A percentile compares a stretch with the other conserved stretches of the same genome.
Evolutionary conservation across 2,329 filamentous ascomycete genomes (phyloP).

Genomic region (Teratosphaeria nubilosa): DNA sequence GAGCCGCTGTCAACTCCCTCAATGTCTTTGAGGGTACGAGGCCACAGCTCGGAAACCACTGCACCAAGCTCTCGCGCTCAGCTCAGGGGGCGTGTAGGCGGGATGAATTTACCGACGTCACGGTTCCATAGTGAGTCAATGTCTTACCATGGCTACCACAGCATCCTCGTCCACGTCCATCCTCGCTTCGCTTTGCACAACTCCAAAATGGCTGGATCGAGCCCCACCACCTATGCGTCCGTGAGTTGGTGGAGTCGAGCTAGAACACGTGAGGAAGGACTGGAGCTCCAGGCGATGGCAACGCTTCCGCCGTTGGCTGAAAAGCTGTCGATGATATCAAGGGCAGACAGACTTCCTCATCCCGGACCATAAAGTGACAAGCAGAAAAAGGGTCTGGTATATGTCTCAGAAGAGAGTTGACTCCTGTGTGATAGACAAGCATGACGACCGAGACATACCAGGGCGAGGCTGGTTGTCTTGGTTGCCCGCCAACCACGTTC

Average conservation of each 20-base stretch:
- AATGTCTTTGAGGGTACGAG: not conserved
- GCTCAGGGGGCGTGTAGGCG: not conserved
- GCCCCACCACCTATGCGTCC: not conserved
- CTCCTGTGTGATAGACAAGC: not conserved
- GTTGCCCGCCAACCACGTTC: not conserved
- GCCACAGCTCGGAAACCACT: not conserved
- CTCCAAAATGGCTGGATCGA: not conserved
- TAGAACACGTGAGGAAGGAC: not conserved
- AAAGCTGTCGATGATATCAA: not conserved
- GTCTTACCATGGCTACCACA: not conserved
- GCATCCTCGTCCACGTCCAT: not conserved
- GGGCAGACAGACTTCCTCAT: not conserved
- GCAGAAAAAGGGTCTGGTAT: not conserved
- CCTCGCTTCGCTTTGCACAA: not conserved
- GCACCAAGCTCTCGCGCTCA: not conserved
- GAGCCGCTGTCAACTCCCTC: not conserved
- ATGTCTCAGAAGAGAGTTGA: not conserved
- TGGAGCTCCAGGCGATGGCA: not conserved
- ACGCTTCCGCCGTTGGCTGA: not conserved
- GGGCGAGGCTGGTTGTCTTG: not conserved
- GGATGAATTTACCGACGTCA: not conserved
- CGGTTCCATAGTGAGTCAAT: not conserved
- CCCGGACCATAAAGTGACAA: not conserved
- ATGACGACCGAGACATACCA: not conserved
- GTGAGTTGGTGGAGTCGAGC: not conserved